Percentiles rank a stretch among this genome's conserved stretches.
These are phyloP conservation scores for Yarrowia bubula DNA, from an alignment of 805 yeast genomes.

Conservation along the genomic window DNA sequence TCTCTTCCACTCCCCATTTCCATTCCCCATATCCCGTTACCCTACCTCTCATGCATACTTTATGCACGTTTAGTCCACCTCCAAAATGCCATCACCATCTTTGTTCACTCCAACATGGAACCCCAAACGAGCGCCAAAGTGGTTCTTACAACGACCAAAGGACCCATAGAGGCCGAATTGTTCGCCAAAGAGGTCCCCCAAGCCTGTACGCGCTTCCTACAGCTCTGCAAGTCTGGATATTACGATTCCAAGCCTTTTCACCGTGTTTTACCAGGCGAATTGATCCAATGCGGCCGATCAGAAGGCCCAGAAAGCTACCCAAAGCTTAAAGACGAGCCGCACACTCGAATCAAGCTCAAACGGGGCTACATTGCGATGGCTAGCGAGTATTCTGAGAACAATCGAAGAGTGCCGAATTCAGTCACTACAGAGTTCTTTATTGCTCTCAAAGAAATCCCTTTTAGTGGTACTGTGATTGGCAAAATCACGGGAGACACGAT, in stretches of 20 bases:
- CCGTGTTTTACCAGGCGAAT: slow-evolving; percentile 41
- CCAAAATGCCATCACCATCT: background rate
- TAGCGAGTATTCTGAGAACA: slow-evolving; percentile 37
- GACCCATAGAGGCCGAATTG: slow-evolving; percentile 56
- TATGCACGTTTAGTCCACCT: slow-evolving; percentile 4
- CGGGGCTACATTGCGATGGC: slow-evolving; percentile 59
- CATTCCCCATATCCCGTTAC: background rate
- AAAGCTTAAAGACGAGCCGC: slow-evolving; percentile 45
- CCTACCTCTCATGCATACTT: background rate
- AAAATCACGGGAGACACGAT: slow-evolving; percentile 56
- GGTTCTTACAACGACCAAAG: slow-evolving; percentile 55
- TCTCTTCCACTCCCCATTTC: background rate
- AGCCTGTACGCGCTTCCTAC: slow-evolving; percentile 50
- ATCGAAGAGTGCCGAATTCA: slow-evolving; percentile 7
- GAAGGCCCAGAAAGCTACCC: slow-evolving; percentile 36
- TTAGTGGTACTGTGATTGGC: slow-evolving; percentile 51
- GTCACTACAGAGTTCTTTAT: slow-evolving; percentile 47
- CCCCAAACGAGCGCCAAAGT: slow-evolving; percentile 44
- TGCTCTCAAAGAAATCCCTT: slow-evolving; percentile 48
- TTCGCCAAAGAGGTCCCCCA: slow-evolving; percentile 69
- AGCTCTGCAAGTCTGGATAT: slow-evolving; percentile 46
- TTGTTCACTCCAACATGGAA: slow-evolving; percentile 28
- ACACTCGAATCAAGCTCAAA: slow-evolving; percentile 51
- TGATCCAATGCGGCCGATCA: slow-evolving; percentile 41
- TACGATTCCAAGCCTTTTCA: slow-evolving; percentile 47